phyloP scores from a whole-genome alignment of 306 rosid genomes.

The Prunus mongolica region DNA sequence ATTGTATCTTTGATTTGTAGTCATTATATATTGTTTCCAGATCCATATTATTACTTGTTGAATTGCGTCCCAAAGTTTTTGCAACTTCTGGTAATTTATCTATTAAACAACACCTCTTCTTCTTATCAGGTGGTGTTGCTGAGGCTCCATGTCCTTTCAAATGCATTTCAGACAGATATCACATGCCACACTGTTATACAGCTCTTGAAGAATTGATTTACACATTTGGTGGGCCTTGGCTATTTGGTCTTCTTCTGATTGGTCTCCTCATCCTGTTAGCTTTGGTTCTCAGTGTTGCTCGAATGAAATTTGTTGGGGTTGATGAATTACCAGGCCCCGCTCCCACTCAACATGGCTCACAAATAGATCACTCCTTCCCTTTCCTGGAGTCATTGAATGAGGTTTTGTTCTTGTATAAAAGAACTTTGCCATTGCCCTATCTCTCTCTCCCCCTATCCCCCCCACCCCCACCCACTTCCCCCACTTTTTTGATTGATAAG shows the following conservation, averaged over 20 bases:
- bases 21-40: neutral
- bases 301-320: constrained; percentile 93
- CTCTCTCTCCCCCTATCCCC: neutral
- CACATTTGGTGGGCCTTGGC: constrained; percentile 98
- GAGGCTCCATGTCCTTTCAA: constrained; percentile 85
- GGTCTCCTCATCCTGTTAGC: constrained; percentile 87
- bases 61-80: neutral
- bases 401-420: constrained; percentile 40
- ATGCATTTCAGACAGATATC: constrained; percentile 95
- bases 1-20: neutral
- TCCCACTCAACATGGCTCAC: constrained; percentile 96
- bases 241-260: constrained; percentile 78
- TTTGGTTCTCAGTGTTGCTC: constrained; percentile 89
- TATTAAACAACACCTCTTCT: neutral
- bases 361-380: constrained; percentile 97
- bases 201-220: constrained; percentile 94
- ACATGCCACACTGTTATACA: constrained; percentile 92
- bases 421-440: neutral
- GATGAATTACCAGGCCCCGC: constrained; percentile 91
- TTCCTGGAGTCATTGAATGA: constrained; percentile 93
- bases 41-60: constrained; percentile 1
- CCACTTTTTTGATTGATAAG: constrained; percentile 13
- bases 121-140: constrained; percentile 71
- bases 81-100: constrained; percentile 1
- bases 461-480: neutral